Conservation (phyloP, 192 early-diverging fungal genomes). For the Thoreauomyces humboldtii region DNA sequence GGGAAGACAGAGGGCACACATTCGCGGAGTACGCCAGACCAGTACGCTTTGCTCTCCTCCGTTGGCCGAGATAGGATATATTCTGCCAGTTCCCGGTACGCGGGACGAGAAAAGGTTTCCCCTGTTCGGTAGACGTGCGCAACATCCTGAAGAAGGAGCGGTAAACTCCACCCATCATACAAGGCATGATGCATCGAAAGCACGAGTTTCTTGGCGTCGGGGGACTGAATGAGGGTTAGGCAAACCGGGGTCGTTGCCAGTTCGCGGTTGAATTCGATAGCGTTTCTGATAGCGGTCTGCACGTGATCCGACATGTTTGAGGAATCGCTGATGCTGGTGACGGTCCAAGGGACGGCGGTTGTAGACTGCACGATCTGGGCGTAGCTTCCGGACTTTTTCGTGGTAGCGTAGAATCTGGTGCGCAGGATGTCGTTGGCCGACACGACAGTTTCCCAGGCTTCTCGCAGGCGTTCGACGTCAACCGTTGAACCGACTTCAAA, state of each 20-base stretch:
- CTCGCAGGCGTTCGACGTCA: neutral
- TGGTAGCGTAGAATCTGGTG: slow-evolving; percentile 6
- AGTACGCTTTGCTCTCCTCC: slow-evolving; percentile 12
- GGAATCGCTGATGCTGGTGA: neutral
- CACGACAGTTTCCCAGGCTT: slow-evolving; percentile 2
- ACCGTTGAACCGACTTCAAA: neutral
- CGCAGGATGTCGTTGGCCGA: slow-evolving; percentile 15
- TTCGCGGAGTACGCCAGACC: neutral
- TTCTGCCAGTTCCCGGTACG: neutral
- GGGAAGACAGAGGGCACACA: slow-evolving; percentile 14
- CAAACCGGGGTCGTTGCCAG: too few relatives aligned
- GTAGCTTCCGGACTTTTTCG: neutral
- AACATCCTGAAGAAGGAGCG: slow-evolving; percentile 33
- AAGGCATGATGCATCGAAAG: slow-evolving; percentile 35
- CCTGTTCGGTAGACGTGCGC: neutral
- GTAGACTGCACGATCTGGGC: slow-evolving; percentile 17
- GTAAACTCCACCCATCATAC: slow-evolving; percentile 38
- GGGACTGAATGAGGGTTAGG: neutral
- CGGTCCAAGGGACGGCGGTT: neutral
- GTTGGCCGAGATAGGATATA: neutral
- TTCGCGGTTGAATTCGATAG: too few relatives aligned
- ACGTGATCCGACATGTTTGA: neutral
- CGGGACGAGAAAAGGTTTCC: neutral
- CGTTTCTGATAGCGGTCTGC: neutral
- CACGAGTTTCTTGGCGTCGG: neutral